These are phyloP conservation scores for Mallotus japonicus DNA, from an alignment of 441 rosid genomes.

Conservation along the genomic window DNA sequence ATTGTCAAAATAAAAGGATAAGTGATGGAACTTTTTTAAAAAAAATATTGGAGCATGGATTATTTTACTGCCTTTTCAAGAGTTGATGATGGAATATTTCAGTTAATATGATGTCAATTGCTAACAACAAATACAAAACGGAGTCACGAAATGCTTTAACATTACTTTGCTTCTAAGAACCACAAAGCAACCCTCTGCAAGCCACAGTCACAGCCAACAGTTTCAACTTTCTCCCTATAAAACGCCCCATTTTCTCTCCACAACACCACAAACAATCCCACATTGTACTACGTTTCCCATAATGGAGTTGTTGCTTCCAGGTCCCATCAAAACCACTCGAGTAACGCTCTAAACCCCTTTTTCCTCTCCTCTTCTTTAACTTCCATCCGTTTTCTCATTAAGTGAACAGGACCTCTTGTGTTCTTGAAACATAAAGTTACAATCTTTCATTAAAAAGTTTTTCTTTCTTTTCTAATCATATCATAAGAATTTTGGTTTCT, in stretches of 20 bases:
- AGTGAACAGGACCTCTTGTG: background rate
- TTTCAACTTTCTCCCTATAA: conserved; percentile 24
- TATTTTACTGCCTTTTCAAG: background rate
- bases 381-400: conserved; percentile 2
- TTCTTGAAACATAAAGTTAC: background rate
- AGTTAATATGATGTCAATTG: background rate
- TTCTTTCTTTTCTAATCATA: too few relatives aligned
- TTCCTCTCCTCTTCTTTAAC: background rate
- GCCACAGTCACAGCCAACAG: background rate
- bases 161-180: conserved; percentile 34
- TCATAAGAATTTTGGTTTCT: too few relatives aligned
- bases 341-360: conserved; percentile 16
- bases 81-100: background rate
- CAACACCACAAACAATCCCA: background rate
- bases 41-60: too few relatives aligned
- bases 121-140: background rate
- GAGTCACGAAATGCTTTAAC: conserved; percentile 16
- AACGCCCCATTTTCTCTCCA: background rate
- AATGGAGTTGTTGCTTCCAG: conserved; percentile 21
- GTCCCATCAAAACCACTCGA: conserved; percentile 17
- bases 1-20: too few relatives aligned
- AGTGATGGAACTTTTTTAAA: too few relatives aligned
- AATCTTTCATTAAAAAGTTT: background rate
- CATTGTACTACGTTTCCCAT: conserved; percentile 9
- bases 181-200: conserved; percentile 2